Evolutionary conservation across 2,329 filamentous ascomycete genomes (phyloP).

Genomic region (Chaetomiaceae sp.): DNA sequence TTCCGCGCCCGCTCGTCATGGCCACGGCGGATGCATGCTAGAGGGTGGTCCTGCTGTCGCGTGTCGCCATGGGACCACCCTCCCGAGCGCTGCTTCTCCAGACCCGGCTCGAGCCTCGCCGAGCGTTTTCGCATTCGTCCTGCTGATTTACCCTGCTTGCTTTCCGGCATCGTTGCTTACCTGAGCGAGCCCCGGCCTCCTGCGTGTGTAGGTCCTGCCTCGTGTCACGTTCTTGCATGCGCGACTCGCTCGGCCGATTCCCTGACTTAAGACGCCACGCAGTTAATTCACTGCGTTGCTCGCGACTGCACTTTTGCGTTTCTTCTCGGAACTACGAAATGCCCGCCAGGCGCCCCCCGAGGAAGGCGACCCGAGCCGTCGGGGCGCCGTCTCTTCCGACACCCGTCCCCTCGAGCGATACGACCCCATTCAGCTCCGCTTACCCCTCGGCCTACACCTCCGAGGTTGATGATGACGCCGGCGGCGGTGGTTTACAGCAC

Average conservation of each 20-base stretch:
- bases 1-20: slow-evolving; percentile 33
- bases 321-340: slow-evolving; percentile 15
- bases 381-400: slow-evolving; percentile 24
- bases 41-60: slow-evolving; percentile 46
- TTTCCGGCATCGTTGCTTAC: neutral
- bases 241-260: too few relatives aligned
- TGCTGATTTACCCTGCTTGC: neutral
- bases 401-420: slow-evolving; percentile 29
- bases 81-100: slow-evolving; percentile 37
- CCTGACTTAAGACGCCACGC: too few relatives aligned
- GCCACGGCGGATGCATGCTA: slow-evolving; percentile 43
- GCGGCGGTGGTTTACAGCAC: slow-evolving; percentile 35
- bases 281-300: too few relatives aligned
- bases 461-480: slow-evolving; percentile 32
- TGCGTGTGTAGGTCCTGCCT: too few relatives aligned
- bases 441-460: slow-evolving; percentile 33
- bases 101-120: slow-evolving; percentile 19
- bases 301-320: neutral
- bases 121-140: neutral
- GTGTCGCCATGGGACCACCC: slow-evolving; percentile 50
- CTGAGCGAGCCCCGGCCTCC: too few relatives aligned
- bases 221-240: too few relatives aligned
- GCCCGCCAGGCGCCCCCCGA: slow-evolving; percentile 23
- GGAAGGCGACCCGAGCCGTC: slow-evolving; percentile 27
- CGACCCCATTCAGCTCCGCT: slow-evolving; percentile 34